phyloP scores from a whole-genome alignment of 495 filamentous ascomycete genomes.

The Cercophora sp. region DNA sequence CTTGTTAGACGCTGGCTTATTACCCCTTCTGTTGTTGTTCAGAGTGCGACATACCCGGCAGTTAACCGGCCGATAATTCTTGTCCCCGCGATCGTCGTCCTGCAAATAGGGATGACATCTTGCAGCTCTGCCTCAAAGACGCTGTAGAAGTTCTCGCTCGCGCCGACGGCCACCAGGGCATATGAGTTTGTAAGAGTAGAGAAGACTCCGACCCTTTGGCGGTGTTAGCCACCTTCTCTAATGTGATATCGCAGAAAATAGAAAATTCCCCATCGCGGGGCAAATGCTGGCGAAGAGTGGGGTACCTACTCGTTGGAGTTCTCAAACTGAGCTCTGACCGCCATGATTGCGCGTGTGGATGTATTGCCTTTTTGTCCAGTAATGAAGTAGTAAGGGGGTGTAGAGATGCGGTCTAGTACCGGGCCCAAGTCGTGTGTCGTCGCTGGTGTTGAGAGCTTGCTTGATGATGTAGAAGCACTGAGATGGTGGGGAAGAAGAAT shows the following conservation, averaged over 20 bases:
- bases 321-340: conserved; percentile 88
- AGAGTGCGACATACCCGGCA: conserved; percentile 80
- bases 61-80: conserved; percentile 93
- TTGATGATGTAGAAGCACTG: too few relatives aligned
- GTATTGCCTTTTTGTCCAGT: conserved; percentile 11
- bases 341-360: conserved; percentile 48
- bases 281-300: conserved; percentile 11
- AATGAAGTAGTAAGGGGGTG: neutral
- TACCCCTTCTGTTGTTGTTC: too few relatives aligned
- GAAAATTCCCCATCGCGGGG: too few relatives aligned
- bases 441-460: too few relatives aligned
- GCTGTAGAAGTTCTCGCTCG: conserved; percentile 96
- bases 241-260: too few relatives aligned
- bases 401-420: neutral
- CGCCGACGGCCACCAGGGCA: conserved; percentile 86
- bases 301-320: conserved; percentile 90
- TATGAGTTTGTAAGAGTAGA: conserved; percentile 94
- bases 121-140: conserved; percentile 96
- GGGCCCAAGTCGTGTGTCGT: too few relatives aligned
- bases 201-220: conserved; percentile 88
- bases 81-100: conserved; percentile 95
- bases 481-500: too few relatives aligned
- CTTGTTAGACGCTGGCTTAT: too few relatives aligned
- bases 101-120: conserved; percentile 96
- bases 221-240: neutral